These are phyloP conservation scores for Spiraea crenata DNA, from an alignment of 331 rosid genomes.

Conservation along the genomic window DNA sequence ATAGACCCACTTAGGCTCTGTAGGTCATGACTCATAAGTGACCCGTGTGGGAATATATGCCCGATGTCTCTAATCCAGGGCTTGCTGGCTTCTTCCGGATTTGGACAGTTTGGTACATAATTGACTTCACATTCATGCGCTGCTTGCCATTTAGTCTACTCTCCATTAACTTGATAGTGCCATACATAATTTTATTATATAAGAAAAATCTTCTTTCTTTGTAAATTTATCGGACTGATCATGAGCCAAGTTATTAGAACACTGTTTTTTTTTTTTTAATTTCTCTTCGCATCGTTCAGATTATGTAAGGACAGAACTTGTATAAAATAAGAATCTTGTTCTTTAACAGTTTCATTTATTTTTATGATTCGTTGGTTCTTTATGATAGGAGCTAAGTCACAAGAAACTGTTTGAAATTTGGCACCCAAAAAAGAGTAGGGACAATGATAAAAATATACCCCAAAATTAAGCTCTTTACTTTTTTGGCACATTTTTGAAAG, in stretches of 20 bases:
- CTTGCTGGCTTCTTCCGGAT: constrained; percentile 1
- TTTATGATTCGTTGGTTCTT: background rate
- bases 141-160: background rate
- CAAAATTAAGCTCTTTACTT: no score
- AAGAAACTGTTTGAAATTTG: background rate
- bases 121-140: background rate
- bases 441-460: no score
- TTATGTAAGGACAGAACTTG: no score
- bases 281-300: no score
- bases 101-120: background rate
- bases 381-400: background rate
- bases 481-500: no score
- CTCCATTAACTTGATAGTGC: constrained; percentile 3
- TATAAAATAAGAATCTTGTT: no score
- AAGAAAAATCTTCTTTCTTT: no score
- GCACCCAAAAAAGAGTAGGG: background rate
- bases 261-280: background rate
- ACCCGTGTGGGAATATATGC: constrained; percentile 34
- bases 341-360: background rate
- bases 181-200: background rate
- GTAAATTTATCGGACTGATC: no score
- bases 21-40: background rate
- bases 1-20: background rate
- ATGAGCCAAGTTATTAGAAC: no score
- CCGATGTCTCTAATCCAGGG: background rate